phyloP scores from a whole-genome alignment of 1,139 yeast species.

The Nakaseomyces bracarensis region DNA sequence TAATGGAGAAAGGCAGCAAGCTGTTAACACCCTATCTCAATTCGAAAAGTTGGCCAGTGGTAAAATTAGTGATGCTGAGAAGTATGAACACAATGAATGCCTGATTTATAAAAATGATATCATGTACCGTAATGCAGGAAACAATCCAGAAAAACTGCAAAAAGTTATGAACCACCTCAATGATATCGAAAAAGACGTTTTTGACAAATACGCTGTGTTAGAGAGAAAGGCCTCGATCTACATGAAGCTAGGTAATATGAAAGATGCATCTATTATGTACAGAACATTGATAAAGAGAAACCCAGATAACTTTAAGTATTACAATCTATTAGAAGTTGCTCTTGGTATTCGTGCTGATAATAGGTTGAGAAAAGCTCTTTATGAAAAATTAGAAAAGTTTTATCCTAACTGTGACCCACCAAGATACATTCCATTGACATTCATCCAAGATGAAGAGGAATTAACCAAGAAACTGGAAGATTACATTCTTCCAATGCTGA shows the following conservation, averaged over 20 bases:
- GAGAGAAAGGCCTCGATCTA: constrained; percentile 63
- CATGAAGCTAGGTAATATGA: constrained; percentile 36
- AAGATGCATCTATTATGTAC: constrained; percentile 63
- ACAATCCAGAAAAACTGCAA: constrained; percentile 34
- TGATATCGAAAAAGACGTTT: constrained; percentile 43
- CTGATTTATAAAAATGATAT: constrained; percentile 63
- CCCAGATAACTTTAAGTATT: constrained; percentile 70
- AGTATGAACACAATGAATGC: constrained; percentile 75
- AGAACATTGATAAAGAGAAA: constrained; percentile 72
- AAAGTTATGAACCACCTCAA: constrained; percentile 59
- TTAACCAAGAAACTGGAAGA: constrained; percentile 40
- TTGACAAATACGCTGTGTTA: constrained; percentile 54
- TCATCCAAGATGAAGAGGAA: constrained; percentile 46
- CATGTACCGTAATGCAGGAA: constrained; percentile 55
- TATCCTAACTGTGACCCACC: constrained; percentile 87
- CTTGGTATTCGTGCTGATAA: constrained; percentile 40
- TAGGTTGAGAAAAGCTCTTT: constrained; percentile 45
- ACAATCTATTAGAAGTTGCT: constrained; percentile 55
- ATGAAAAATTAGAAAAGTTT: constrained; percentile 53
- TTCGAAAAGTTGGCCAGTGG: constrained; percentile 69
- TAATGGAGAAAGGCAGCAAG: constrained; percentile 55
- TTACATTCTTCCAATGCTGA: constrained; percentile 56
- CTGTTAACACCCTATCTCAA: constrained; percentile 62
- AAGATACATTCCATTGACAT: constrained; percentile 65
- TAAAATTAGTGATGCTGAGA: constrained; percentile 57